Percentiles rank a stretch among this genome's conserved stretches.
phyloP scores from a whole-genome alignment of 805 yeast species.

The Yarrowia phangngaensis region DNA sequence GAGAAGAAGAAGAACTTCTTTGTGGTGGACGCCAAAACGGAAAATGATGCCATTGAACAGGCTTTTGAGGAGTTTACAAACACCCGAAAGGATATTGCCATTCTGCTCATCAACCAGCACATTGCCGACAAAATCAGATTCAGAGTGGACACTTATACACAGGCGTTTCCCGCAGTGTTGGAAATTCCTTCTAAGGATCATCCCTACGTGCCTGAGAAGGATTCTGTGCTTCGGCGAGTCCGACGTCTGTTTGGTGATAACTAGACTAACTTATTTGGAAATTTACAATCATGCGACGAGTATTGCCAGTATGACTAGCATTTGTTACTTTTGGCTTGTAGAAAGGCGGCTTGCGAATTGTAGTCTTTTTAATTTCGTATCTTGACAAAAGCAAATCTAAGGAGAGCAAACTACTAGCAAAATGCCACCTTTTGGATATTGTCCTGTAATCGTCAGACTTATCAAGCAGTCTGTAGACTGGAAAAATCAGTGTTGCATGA shows the following conservation, averaged over 20 bases:
- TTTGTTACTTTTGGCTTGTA: too few relatives aligned
- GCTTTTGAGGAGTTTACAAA: constrained; percentile 73
- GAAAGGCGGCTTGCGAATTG: too few relatives aligned
- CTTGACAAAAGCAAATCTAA: too few relatives aligned
- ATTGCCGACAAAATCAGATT: constrained; percentile 85
- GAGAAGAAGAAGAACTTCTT: constrained; percentile 71
- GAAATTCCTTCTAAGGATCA: constrained; percentile 98
- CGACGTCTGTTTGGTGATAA: constrained; percentile 93
- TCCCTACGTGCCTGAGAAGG: constrained; percentile 97
- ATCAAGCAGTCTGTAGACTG: too few relatives aligned
- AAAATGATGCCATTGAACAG: constrained; percentile 66
- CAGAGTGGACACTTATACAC: constrained; percentile 74
- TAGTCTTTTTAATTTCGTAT: too few relatives aligned
- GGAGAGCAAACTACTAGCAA: too few relatives aligned
- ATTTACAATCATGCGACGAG: background rate
- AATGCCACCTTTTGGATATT: too few relatives aligned
- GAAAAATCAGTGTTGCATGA: too few relatives aligned
- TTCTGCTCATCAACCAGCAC: constrained; percentile 88
- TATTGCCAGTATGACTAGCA: too few relatives aligned
- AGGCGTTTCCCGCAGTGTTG: constrained; percentile 92
- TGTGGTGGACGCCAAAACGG: constrained; percentile 75
- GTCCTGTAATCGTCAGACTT: too few relatives aligned
- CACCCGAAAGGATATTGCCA: constrained; percentile 84
- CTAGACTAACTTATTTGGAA: constrained; percentile 23
- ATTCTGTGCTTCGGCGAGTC: constrained; percentile 88